These are phyloP conservation scores for Trichoderma atroviride DNA, from an alignment of 2,329 filamentous ascomycete genomes.

Conservation along the genomic window DNA sequence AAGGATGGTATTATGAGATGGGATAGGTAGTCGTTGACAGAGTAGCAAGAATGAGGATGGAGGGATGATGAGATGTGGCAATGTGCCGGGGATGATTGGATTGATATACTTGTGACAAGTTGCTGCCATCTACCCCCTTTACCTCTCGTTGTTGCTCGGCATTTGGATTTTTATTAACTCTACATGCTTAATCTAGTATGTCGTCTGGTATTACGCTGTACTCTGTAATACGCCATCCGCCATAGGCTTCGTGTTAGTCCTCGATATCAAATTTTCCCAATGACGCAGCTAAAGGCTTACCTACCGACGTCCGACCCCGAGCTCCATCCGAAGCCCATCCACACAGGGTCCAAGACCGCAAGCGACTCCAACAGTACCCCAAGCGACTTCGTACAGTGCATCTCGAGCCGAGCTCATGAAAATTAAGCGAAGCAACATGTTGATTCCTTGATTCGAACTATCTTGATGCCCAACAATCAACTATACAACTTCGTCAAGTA, in stretches of 20 bases:
- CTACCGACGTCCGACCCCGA: slow-evolving; percentile 16
- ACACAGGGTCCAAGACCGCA: not conserved
- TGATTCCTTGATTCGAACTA: not conserved
- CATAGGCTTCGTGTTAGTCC: not conserved
- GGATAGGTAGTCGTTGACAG: not conserved
- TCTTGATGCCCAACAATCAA: not conserved
- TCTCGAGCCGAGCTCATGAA: not conserved
- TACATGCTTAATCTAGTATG: not conserved
- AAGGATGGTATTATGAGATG: not conserved
- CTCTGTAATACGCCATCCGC: not conserved
- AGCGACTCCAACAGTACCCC: not conserved
- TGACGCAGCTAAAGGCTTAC: not conserved
- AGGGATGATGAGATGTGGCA: not conserved
- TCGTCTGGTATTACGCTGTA: not conserved
- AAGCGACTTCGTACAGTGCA: not conserved
- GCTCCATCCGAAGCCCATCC: slow-evolving; percentile 16
- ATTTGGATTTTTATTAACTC: not conserved
- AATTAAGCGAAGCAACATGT: not conserved
- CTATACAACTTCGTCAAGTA: not conserved
- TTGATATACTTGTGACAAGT: slow-evolving; percentile 7
- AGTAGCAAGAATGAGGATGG: not conserved
- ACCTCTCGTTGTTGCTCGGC: not conserved
- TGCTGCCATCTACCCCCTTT: not conserved
- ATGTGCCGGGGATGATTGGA: not conserved
- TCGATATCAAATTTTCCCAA: not conserved